Conservation (phyloP, 2,329 filamentous ascomycete species). For the Fusarium sp. region DNA sequence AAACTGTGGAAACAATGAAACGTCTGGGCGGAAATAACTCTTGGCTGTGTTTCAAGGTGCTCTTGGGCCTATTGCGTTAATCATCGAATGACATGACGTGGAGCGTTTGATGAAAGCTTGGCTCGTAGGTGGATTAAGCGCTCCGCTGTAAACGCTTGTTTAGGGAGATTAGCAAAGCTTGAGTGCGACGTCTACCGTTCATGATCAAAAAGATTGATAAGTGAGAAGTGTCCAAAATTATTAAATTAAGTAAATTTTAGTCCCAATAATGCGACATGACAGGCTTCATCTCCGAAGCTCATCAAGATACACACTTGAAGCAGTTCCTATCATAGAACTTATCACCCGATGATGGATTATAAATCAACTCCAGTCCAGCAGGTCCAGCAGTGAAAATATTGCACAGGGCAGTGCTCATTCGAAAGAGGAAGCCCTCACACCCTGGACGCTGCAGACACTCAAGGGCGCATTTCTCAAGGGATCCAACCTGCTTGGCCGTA, state of each 20-base stretch:
- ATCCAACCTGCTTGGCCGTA: constrained; percentile 33
- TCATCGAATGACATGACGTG: constrained; percentile 3
- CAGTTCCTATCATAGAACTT: constrained; percentile 36
- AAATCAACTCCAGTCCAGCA: constrained; percentile 19
- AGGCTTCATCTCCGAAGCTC: background rate
- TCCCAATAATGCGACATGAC: background rate
- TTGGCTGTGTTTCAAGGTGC: constrained; percentile 24
- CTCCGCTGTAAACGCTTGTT: background rate
- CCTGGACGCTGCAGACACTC: constrained; percentile 25
- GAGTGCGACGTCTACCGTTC: background rate
- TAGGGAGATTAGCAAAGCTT: background rate
- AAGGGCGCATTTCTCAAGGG: constrained; percentile 21
- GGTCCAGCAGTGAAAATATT: constrained; percentile 22
- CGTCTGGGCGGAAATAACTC: constrained; percentile 21
- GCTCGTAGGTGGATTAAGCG: background rate
- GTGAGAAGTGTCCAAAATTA: background rate
- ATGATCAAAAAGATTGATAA: background rate
- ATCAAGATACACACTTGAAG: constrained; percentile 25
- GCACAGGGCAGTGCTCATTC: constrained; percentile 21
- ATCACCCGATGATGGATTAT: constrained; percentile 1
- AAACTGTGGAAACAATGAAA: constrained; percentile 21
- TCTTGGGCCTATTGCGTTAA: background rate
- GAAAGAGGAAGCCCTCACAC: constrained; percentile 32
- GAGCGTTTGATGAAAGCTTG: background rate
- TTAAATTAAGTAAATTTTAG: background rate